Conservation (phyloP, 768 basidiomycete species). For the Mrakia blollopis region DNA sequence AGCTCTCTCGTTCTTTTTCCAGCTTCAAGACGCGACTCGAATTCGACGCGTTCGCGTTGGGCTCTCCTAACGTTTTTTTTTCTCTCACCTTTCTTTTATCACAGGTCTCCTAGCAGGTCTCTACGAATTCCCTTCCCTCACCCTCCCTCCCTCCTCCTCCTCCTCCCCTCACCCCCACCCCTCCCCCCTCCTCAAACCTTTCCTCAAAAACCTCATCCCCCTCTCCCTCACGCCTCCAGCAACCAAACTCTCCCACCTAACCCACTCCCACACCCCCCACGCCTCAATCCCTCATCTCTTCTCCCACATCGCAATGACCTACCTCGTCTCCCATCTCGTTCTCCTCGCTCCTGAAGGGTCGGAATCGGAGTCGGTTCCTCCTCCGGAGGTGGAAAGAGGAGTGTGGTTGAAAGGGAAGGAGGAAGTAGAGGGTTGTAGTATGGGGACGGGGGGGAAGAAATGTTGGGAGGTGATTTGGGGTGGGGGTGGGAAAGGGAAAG, state of each 20-base stretch:
- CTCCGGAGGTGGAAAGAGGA: slow-evolving; percentile 15
- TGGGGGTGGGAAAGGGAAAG: background rate
- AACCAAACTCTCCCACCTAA: background rate
- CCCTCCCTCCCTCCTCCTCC: background rate
- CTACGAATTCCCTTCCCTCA: slow-evolving; percentile 29
- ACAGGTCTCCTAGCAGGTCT: slow-evolving; percentile 30
- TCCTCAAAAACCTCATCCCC: too few species aligned
- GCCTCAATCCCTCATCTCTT: slow-evolving; percentile 21
- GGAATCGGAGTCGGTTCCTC: background rate
- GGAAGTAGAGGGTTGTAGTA: background rate
- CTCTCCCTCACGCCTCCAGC: too few species aligned
- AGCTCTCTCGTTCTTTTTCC: background rate
- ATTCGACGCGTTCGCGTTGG: background rate
- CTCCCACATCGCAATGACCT: slow-evolving; percentile 24
- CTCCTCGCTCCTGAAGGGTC: background rate
- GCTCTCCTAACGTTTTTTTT: background rate
- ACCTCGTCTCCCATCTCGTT: slow-evolving; percentile 19
- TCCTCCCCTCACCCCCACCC: background rate
- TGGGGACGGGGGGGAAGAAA: slow-evolving; percentile 27
- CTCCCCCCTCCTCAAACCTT: background rate
- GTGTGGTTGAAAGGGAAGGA: slow-evolving; percentile 18
- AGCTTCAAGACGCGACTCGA: background rate
- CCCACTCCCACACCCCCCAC: background rate
- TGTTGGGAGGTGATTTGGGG: slow-evolving; percentile 20
- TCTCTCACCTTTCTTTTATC: background rate